Evolutionary conservation across 2,329 filamentous ascomycete species (phyloP).

Genomic region (Aspergillus brunneoviolaceus): DNA sequence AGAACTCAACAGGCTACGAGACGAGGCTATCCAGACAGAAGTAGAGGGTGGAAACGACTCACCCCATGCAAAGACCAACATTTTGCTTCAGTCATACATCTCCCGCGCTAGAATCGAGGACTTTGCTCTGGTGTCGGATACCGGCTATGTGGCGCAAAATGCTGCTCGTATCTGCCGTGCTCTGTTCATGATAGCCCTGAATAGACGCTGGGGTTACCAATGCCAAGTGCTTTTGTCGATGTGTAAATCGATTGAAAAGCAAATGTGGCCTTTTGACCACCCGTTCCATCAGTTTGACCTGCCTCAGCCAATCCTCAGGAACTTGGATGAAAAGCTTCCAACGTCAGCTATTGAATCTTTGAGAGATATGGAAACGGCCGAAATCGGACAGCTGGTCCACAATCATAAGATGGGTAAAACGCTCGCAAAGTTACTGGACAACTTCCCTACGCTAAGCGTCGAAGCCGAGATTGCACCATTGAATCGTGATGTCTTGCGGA

Average conservation of each 20-base stretch:
- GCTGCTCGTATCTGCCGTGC: slow-evolving; percentile 91
- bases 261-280: slow-evolving; percentile 92
- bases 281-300: slow-evolving; percentile 94
- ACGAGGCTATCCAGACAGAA: slow-evolving; percentile 72
- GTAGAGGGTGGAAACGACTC: slow-evolving; percentile 67
- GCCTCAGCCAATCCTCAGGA: slow-evolving; percentile 75
- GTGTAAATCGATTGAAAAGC: slow-evolving; percentile 95
- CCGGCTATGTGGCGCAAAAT: slow-evolving; percentile 93
- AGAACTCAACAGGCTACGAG: slow-evolving; percentile 73
- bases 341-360: slow-evolving; percentile 75
- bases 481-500: slow-evolving; percentile 90
- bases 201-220: slow-evolving; percentile 92
- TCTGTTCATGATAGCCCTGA: slow-evolving; percentile 95
- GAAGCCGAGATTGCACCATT: slow-evolving; percentile 94
- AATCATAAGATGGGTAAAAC: slow-evolving; percentile 84
- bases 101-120: slow-evolving; percentile 85
- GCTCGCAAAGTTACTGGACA: slow-evolving; percentile 77
- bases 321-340: slow-evolving; percentile 77
- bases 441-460: slow-evolving; percentile 87
- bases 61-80: slow-evolving; percentile 90
- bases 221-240: slow-evolving; percentile 87
- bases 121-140: slow-evolving; percentile 88
- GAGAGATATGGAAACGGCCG: slow-evolving; percentile 87
- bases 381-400: slow-evolving; percentile 88
- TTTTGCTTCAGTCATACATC: slow-evolving; percentile 90